Base-by-base conservation (phyloP, 176 grass and related monocot species). In the Lolium rigidum region DNA sequence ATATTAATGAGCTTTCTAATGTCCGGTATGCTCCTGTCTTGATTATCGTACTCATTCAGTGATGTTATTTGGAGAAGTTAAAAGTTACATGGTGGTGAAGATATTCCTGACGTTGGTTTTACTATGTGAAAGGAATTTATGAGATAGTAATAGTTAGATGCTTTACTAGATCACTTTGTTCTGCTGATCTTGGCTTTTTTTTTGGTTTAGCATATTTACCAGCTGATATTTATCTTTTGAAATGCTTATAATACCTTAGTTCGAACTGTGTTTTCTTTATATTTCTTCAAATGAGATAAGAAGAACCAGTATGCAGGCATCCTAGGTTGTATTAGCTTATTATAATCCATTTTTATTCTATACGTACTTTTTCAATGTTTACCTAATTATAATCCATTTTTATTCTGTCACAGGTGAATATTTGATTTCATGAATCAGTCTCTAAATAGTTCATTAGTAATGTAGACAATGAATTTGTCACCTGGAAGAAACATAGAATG, bases 21-120 rank as follows among this genome's bases (percentile, higher is more conserved):
- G 69, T 87, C 88, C 94, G 96, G 96, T 95, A 89, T 80, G 48
- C 48, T 73, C 74, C 35, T 3, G 3, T 73, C 52, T 31, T 83
- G 54, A 87, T 46, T 72, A 65, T 48, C 9, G 6, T 20, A 58
- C 20, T 24, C 8, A 71, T 83, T n/a, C 2, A 76, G 61, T 76
- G 18, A 65, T 76, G 18, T 55, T 43, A 76, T 51, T 26, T 71
- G 7, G 54, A 84, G 18, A 57, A 24, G 26, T n/a, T 17, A 65
- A 84, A 20, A 64, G 18, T 65, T 25, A 51, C 55, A 50, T 0
- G 1, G 22, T 51, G 43, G 10, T 64, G 48, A 20, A 17, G 18
- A 51, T 82, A 67, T 69, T 16, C 47, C 48, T 54, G 16, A 14
- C 63, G 15, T 54, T 52, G 52, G 26, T 82, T 69, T 54, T 38